Evolutionary conservation across 2,329 filamentous ascomycete species (phyloP).

Genomic region (Talaromyces sp.): DNA sequence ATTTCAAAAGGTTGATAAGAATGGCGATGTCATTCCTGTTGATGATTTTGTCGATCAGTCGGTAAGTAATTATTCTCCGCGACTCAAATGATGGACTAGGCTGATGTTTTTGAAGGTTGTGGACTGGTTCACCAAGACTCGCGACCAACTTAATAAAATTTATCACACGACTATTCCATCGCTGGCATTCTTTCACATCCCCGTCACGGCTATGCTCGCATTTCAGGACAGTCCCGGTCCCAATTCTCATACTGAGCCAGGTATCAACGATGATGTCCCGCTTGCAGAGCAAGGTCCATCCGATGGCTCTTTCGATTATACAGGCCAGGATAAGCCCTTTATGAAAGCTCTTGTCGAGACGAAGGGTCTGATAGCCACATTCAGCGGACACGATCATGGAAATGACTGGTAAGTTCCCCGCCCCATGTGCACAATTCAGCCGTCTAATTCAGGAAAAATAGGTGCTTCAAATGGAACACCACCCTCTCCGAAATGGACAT

Average conservation of each 20-base stretch:
- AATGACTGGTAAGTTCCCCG: constrained; percentile 55
- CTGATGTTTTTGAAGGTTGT: constrained; percentile 28
- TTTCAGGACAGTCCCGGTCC: constrained; percentile 45
- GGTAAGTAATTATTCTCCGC: constrained; percentile 19
- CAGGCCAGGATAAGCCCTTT: constrained; percentile 56
- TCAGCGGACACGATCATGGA: constrained; percentile 66
- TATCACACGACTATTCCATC: constrained; percentile 27
- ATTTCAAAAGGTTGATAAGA: constrained; percentile 34
- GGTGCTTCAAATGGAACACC: constrained; percentile 42
- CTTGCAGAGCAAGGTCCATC: constrained; percentile 12
- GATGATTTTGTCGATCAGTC: constrained; percentile 45
- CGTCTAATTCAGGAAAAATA: background rate
- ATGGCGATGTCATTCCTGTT: background rate
- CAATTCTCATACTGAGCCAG: constrained; percentile 42
- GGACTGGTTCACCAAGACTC: constrained; percentile 45
- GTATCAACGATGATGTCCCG: constrained; percentile 48
- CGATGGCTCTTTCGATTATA: constrained; percentile 27
- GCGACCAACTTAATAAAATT: constrained; percentile 26
- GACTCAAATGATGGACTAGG: background rate
- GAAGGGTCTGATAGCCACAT: constrained; percentile 55
- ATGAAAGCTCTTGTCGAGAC: constrained; percentile 60
- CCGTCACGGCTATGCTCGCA: constrained; percentile 41
- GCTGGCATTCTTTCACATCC: constrained; percentile 57
- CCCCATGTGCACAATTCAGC: background rate
- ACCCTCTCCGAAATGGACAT: constrained; percentile 29